Evolutionary conservation across 768 basidiomycete genomes (phyloP), one percentile per base, ranked within the genome.

Genomic region (Pisolithus microcarpus): DNA sequence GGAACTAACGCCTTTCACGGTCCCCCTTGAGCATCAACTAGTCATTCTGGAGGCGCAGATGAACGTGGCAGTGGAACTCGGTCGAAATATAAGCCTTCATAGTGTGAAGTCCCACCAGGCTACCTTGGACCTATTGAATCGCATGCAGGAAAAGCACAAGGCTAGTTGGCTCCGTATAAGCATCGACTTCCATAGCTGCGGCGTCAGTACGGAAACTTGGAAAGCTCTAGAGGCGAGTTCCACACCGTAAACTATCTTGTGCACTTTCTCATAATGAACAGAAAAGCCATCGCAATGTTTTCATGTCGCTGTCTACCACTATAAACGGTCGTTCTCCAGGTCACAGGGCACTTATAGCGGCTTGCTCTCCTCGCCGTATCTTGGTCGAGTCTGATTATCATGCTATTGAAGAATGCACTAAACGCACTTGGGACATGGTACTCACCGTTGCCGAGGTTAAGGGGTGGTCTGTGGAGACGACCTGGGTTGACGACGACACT

Each of bases 121-220:
- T 50, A 91, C 91, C 1, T 56, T 81, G 28, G 81, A 86, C 16
- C 65, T 91, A 31, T 65, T 98, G 21, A 67, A 70, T 26, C 71
- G 71, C 40, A 79, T 91, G 75, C 68, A 75, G 46, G 65, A 72
- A 55, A 79, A 75, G 61, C 74, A 87, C 50, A 78, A 80, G 5
- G 64, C 70, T 7, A 68, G 65, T 21, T 93, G 86, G 78, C 67
- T 70, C 45, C 63, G 62, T 18, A 82, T 96, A 62, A 94, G 84
- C 59, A 68, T 97, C 43, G 92, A 95, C 63, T 65, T 99, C 58
- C 95, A 99, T 65, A 90, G 87, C 43, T 97, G 91, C 61, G 89
- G 91, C 0, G 69, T 93, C 56, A 91, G 86, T 53, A 73, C 82
- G 7, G 79, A 94, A 61, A 81, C 77, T 36, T 89, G 88, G 82